phyloP scores from a whole-genome alignment of 805 yeast genomes.

The Yarrowia sp. region DNA sequence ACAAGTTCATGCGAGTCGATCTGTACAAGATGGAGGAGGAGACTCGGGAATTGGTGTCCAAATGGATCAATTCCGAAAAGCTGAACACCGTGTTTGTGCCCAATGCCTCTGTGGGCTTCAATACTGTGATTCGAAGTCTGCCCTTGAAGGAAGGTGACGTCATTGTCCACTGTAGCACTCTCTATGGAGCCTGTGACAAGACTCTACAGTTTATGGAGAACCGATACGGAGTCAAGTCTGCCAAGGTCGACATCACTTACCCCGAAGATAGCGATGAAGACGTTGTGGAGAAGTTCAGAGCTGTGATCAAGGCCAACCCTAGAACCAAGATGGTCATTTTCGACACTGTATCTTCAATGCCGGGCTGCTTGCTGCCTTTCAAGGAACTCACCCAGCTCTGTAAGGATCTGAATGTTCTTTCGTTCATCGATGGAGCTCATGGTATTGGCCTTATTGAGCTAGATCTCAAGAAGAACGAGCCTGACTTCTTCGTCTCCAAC shows the following conservation, averaged over 20 bases:
- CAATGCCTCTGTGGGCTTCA: slow-evolving; percentile 69
- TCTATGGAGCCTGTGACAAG: slow-evolving; percentile 63
- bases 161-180: slow-evolving; percentile 57
- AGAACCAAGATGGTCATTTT: slow-evolving; percentile 54
- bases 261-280: slow-evolving; percentile 55
- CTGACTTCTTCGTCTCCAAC: slow-evolving; percentile 68
- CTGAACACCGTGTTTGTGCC: slow-evolving; percentile 60
- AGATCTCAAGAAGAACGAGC: slow-evolving; percentile 49
- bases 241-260: slow-evolving; percentile 54
- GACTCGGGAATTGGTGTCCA: slow-evolving; percentile 52
- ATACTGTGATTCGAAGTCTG: slow-evolving; percentile 61
- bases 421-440: slow-evolving; percentile 78
- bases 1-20: slow-evolving; percentile 52
- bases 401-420: slow-evolving; percentile 55
- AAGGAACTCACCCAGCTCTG: slow-evolving; percentile 57
- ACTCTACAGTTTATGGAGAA: slow-evolving; percentile 50
- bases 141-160: slow-evolving; percentile 61
- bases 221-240: slow-evolving; percentile 50
- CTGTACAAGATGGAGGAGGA: slow-evolving; percentile 50
- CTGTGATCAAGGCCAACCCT: slow-evolving; percentile 45
- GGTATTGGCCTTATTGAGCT: slow-evolving; percentile 57
- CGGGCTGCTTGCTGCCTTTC: slow-evolving; percentile 67
- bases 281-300: slow-evolving; percentile 49
- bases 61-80: slow-evolving; percentile 57
- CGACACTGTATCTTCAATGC: slow-evolving; percentile 69